A percentile compares a stretch with the other conserved stretches of the same genome.
These are phyloP conservation scores for Ceratobasidium sp. DNA, from an alignment of 1,284 basidiomycete genomes.

Conservation along the genomic window DNA sequence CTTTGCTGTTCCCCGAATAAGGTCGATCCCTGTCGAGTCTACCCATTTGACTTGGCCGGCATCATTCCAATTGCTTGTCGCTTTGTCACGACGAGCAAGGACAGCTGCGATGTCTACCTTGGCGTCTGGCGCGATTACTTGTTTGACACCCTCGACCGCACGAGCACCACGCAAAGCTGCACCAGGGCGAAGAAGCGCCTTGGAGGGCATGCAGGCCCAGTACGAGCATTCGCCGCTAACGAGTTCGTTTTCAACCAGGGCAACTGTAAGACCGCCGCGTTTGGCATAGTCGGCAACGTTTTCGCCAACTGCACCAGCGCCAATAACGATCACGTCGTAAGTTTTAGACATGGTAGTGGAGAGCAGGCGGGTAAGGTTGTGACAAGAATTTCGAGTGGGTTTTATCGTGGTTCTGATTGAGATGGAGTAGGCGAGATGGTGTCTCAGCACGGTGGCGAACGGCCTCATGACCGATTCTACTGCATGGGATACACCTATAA, in stretches of 20 bases:
- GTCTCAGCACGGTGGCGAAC: constrained; percentile 18
- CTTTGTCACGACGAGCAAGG: constrained; percentile 33
- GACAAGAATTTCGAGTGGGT: not conserved
- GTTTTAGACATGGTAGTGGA: constrained; percentile 28
- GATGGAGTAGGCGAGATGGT: constrained; percentile 17
- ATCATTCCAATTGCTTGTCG: constrained; percentile 40
- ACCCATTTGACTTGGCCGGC: constrained; percentile 46
- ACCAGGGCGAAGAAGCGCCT: constrained; percentile 45
- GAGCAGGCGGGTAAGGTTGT: constrained; percentile 7
- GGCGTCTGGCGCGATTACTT: constrained; percentile 26
- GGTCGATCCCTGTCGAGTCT: constrained; percentile 39
- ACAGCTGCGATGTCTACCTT: constrained; percentile 33
- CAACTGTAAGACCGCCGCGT: constrained; percentile 37
- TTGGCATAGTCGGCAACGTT: constrained; percentile 43
- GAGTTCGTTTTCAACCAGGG: constrained; percentile 42
- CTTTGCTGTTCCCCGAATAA: constrained; percentile 43
- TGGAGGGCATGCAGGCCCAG: constrained; percentile 47
- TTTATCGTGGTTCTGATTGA: constrained; percentile 5
- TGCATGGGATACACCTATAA: not conserved
- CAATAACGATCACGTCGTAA: constrained; percentile 46
- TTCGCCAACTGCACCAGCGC: constrained; percentile 45
- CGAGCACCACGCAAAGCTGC: constrained; percentile 39
- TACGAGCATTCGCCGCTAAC: constrained; percentile 46
- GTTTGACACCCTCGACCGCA: constrained; percentile 37
- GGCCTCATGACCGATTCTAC: constrained; percentile 7